Base-by-base conservation (phyloP, 352 stramenopile species). In the Phytopythium mirpurense region DNA sequence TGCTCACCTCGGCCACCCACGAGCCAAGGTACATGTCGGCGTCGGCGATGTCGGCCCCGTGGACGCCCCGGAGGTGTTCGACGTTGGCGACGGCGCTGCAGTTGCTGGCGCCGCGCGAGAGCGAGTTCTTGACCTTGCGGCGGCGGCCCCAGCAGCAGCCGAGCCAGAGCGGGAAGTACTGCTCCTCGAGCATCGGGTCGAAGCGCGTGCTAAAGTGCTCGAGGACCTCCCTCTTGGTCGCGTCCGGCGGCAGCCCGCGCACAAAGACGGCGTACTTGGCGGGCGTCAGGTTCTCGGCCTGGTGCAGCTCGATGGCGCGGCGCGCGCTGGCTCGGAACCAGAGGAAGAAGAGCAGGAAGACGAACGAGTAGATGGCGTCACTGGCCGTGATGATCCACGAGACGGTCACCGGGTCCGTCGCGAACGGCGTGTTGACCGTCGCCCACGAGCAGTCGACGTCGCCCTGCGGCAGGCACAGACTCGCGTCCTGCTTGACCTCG, bases 1-100 rank as follows among this genome's bases (percentile, higher is more conserved):
- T 70, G 38, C 78, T 90, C 21, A 96, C 82, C 60, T 96, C 85
- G 8, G 84, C 86, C 34, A 96, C 78, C 87, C 85, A 96, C n/a
- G 76, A 86, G 42, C 75, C 69, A 3, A 93, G 14, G 43, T 96
- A 96, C 49, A 91, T 60, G 18, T 53, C 31, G 15, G 19, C 47
- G 19, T 43, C 47, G 10, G 31, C 47, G 21, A 74, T 71, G 8
- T 46, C 74, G 15, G 53, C 42, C 14, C 51, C 64, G 5, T 15
- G 67, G 16, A 61, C 70, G 11, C 54, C 61, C 10, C 67, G 71
- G 12, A 91, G 62, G 40, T 92, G 80, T 5, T 91, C 81, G 0
- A 92, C 44, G 37, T 90, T 89, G 36, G 58, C 63, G 4, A 95
- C 79, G 2, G 75, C 68, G 5, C 46, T 75, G 21, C 56, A 65